These are phyloP conservation scores for Hansenula sp. DNA, from an alignment of 1,139 yeast genomes.

Conservation along the genomic window DNA sequence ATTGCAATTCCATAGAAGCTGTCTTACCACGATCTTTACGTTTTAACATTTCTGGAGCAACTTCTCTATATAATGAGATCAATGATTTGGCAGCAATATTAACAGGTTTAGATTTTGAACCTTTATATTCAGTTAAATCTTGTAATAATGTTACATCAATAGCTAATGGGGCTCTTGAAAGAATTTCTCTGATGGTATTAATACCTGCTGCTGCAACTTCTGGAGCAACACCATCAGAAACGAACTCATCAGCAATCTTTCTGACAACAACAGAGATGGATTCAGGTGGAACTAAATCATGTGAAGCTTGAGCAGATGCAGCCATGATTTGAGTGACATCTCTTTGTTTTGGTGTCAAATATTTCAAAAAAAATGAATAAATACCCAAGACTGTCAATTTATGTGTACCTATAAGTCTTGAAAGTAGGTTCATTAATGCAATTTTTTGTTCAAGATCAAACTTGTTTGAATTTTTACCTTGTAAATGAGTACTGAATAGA, in stretches of 20 bases:
- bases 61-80: slow-evolving; percentile 80
- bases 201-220: slow-evolving; percentile 98
- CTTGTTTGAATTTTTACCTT: slow-evolving; percentile 59
- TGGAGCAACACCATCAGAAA: slow-evolving; percentile 95
- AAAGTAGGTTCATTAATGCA: slow-evolving; percentile 77
- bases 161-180: slow-evolving; percentile 90
- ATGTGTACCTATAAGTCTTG: slow-evolving; percentile 90
- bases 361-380: slow-evolving; percentile 82
- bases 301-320: slow-evolving; percentile 94
- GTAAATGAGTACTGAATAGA: slow-evolving; percentile 66
- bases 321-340: slow-evolving; percentile 97
- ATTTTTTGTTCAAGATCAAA: slow-evolving; percentile 87
- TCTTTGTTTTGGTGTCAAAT: slow-evolving; percentile 87
- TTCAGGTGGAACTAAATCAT: slow-evolving; percentile 96
- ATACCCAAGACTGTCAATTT: slow-evolving; percentile 86
- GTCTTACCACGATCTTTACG: slow-evolving; percentile 89
- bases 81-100: slow-evolving; percentile 93
- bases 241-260: slow-evolving; percentile 95
- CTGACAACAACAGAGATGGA: slow-evolving; percentile 72
- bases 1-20: slow-evolving; percentile 76
- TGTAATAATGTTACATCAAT: slow-evolving; percentile 83
- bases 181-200: slow-evolving; percentile 88
- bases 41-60: slow-evolving; percentile 92
- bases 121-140: slow-evolving; percentile 85
- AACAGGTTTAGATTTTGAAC: slow-evolving; percentile 90